Percentiles rank a stretch among this genome's conserved stretches.
Evolutionary conservation across 176 grass and related monocot genomes (phyloP).

Genomic region (Carex parvula): DNA sequence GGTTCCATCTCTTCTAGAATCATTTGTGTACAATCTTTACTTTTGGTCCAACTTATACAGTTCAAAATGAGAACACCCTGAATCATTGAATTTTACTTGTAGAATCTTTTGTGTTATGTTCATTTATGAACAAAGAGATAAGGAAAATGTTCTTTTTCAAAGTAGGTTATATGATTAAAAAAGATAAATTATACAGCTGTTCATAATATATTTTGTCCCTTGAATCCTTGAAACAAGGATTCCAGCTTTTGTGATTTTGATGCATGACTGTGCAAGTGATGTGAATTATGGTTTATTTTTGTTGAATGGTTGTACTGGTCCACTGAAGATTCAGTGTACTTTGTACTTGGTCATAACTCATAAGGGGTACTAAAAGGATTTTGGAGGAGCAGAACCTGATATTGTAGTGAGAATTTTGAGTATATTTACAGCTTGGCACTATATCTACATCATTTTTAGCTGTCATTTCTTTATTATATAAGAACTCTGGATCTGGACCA

Average conservation of each 20-base stretch:
- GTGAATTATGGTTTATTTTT: not conserved
- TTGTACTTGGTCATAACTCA: not conserved
- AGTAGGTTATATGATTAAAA: not conserved
- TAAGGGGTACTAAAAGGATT: not conserved
- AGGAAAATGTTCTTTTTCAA: not conserved
- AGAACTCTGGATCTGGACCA: not conserved
- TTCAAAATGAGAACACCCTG: not conserved
- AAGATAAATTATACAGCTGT: not conserved
- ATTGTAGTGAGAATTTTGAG: not conserved
- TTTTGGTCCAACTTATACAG: not conserved
- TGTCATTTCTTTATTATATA: not conserved
- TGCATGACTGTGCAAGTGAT: not conserved
- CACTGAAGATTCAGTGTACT: not conserved
- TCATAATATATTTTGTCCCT: not conserved
- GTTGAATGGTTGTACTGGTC: not conserved
- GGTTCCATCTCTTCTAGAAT: not conserved
- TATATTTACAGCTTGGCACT: constrained; percentile 4
- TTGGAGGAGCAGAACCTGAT: not conserved
- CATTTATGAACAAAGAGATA: not conserved
- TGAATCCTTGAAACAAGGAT: not conserved
- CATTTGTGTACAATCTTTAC: not conserved
- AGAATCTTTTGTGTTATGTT: not conserved
- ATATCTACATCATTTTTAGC: not conserved
- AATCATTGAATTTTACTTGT: not conserved
- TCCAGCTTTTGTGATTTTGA: not conserved